These are phyloP conservation scores for Hura crepitans DNA, from an alignment of 441 rosid genomes.

Conservation along the genomic window DNA sequence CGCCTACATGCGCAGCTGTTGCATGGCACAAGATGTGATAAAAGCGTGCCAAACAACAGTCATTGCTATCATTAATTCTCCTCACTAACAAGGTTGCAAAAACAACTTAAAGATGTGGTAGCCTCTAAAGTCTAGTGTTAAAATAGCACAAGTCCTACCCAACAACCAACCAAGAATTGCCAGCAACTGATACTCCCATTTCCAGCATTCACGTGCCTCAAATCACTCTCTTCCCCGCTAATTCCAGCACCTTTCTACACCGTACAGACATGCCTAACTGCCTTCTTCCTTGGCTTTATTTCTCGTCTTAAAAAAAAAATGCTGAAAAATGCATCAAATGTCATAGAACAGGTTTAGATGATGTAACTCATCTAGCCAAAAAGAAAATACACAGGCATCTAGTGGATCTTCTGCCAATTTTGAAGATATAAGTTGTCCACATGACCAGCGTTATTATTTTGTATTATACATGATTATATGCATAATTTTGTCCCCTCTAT, in stretches of 20 bases:
- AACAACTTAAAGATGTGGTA: no score
- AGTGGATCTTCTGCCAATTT: background rate
- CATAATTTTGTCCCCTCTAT: background rate
- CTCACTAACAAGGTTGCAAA: background rate
- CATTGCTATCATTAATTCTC: no score
- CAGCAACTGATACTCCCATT: background rate
- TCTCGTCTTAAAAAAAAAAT: background rate
- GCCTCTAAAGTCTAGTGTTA: background rate
- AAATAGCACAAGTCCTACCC: background rate
- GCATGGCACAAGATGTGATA: background rate
- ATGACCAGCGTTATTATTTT: background rate
- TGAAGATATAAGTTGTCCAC: background rate
- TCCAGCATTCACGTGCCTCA: background rate
- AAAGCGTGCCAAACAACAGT: background rate
- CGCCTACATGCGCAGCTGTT: background rate
- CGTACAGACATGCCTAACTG: background rate
- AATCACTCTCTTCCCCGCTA: background rate
- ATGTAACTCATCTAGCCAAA: background rate
- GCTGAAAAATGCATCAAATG: background rate
- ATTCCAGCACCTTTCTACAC: background rate
- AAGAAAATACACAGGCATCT: background rate
- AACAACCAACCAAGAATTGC: background rate
- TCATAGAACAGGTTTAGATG: background rate
- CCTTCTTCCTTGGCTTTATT: background rate
- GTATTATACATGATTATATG: background rate